Base-by-base conservation (phyloP, 2,329 filamentous ascomycete genomes). In the Kalmusia sp. region DNA sequence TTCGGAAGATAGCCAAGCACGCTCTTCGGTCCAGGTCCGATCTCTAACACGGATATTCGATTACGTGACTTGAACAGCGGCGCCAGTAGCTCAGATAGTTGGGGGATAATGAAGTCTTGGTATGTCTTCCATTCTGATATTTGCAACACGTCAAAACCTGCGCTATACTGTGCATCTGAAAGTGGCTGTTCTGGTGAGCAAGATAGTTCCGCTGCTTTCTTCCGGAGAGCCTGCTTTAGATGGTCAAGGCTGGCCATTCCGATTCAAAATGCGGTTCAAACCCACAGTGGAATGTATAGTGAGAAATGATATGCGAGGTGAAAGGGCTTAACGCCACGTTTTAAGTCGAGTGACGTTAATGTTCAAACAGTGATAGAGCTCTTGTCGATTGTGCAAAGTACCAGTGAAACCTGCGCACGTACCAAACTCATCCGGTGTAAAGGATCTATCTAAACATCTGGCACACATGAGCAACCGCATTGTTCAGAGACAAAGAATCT, bases 21-120 rank as follows among this genome's bases (percentile, higher is more conserved):
- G 59, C 77, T 87, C 66, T 79, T 75, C 0, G 82, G 79, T 7
- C 85, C 85, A 0, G 86, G 83, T 57, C 84, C 83, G 44, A 87
- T 81, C 60, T 88, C 86, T 5, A 88, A 74, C 14, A 80, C 77
- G 3, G 84, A 86, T 55, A 87, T 68, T 11, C 62, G 40, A 22
- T 5, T 44, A 25, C 73, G 76, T 5, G 78, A 79, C 30, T 71
- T 62, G 58, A 80, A 66, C 28, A 83, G 70, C 49, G 76, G 60
- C 1, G 49, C 43, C 2, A 86, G 59, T 0, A 82, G 55, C 30
- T 68, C 61, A 44, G 71, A 70, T 4, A 86, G 68, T 35, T 83
- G 77, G 40, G 83, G 81, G 37, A 80, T 69, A 27, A 85, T 78
- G 65, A 85, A 86, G 43, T 80, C 67, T 63, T 75, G 58, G 65